These are phyloP conservation scores for Alternaria brassicicola DNA, from an alignment of 2,329 filamentous ascomycete genomes.

Conservation along the genomic window DNA sequence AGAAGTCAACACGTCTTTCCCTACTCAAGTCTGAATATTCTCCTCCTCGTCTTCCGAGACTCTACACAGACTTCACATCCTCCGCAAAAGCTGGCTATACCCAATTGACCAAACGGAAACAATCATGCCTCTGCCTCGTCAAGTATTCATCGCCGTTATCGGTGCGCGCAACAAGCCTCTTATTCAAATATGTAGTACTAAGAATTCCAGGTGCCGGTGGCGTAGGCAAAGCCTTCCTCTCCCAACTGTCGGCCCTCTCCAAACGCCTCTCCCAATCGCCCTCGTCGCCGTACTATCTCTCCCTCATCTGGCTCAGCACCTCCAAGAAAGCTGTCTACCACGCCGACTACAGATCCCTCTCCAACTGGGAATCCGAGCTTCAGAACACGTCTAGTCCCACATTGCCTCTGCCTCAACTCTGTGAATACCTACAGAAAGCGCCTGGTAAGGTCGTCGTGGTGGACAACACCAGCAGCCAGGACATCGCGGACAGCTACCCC, in stretches of 20 bases:
- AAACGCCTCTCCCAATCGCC: constrained; percentile 60
- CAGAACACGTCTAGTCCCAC: constrained; percentile 68
- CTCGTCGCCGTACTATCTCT: constrained; percentile 70
- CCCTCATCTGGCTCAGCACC: constrained; percentile 82
- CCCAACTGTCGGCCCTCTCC: constrained; percentile 74
- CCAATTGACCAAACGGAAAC: constrained; percentile 4
- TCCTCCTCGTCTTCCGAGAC: background rate
- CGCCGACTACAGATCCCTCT: constrained; percentile 71
- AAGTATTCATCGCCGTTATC: constrained; percentile 57
- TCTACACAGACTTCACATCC: background rate
- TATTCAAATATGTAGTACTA: constrained; percentile 9
- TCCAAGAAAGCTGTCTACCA: constrained; percentile 83
- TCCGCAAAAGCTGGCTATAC: background rate
- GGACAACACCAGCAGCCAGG: constrained; percentile 93
- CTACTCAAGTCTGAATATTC: background rate
- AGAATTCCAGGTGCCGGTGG: constrained; percentile 76
- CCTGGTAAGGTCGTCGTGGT: constrained; percentile 82
- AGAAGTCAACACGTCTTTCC: background rate
- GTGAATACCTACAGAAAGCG: constrained; percentile 77
- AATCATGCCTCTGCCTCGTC: constrained; percentile 50
- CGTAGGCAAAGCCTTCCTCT: constrained; percentile 89
- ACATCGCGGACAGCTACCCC: constrained; percentile 83
- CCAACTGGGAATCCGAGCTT: constrained; percentile 66
- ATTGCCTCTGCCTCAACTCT: constrained; percentile 71
- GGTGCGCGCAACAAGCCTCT: constrained; percentile 35